These are phyloP conservation scores for Leccinum arenicola DNA, from an alignment of 768 basidiomycete genomes.

Conservation along the genomic window DNA sequence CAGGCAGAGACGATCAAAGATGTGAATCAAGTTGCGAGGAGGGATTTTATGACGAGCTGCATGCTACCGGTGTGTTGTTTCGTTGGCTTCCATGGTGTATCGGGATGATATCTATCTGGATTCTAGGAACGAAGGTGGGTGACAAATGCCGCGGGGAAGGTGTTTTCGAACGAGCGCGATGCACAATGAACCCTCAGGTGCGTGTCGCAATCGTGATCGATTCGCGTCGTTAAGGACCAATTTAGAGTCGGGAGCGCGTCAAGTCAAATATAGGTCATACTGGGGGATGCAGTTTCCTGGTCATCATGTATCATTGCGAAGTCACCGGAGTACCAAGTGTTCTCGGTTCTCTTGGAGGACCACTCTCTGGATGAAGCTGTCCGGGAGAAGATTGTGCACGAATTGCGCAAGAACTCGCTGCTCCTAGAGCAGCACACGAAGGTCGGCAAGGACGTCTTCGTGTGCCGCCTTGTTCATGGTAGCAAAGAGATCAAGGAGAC, in stretches of 20 bases:
- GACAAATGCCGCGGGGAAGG: slow-evolving; percentile 48
- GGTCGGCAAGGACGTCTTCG: slow-evolving; percentile 24
- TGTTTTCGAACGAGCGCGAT: slow-evolving; percentile 27
- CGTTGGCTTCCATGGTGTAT: background rate
- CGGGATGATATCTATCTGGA: background rate
- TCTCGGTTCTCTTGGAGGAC: slow-evolving; percentile 29
- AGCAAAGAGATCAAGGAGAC: slow-evolving; percentile 17
- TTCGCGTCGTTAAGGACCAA: background rate
- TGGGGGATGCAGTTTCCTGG: slow-evolving; percentile 8
- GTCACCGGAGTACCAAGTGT: slow-evolving; percentile 28
- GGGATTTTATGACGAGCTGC: slow-evolving; percentile 47
- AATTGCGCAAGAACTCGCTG: slow-evolving; percentile 23
- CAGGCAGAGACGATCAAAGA: slow-evolving; percentile 34
- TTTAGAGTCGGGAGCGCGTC: slow-evolving; percentile 25
- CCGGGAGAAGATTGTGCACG: slow-evolving; percentile 24
- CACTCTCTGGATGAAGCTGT: slow-evolving; percentile 21
- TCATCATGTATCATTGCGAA: slow-evolving; percentile 27
- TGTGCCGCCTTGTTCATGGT: slow-evolving; percentile 31
- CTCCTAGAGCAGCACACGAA: slow-evolving; percentile 30
- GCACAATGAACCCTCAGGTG: slow-evolving; percentile 18
- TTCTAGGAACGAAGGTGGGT: slow-evolving; percentile 38
- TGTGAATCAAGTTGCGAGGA: slow-evolving; percentile 28
- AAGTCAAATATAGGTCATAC: slow-evolving; percentile 26
- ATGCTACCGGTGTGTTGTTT: slow-evolving; percentile 39
- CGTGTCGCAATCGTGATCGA: background rate